Conservation (phyloP, 2,329 filamentous ascomycete species). For the Penicillium olsonii region DNA sequence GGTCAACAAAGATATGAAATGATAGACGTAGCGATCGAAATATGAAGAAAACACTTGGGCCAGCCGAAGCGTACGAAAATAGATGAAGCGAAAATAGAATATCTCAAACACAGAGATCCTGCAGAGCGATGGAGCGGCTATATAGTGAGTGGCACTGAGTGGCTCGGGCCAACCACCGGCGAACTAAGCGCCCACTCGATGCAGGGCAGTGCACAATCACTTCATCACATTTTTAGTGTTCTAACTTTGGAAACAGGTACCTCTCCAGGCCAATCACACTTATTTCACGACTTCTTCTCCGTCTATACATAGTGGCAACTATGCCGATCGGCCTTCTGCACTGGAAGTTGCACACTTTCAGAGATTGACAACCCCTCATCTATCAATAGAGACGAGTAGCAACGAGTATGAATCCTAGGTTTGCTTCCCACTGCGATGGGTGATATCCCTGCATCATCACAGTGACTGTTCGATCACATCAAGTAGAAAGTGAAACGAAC, state of each 20-base stretch:
- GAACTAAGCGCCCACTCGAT: conserved; percentile 23
- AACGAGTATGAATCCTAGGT: no score
- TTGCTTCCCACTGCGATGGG: no score
- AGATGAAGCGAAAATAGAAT: conserved; percentile 34
- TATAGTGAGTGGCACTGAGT: no score
- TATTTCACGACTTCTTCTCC: neutral
- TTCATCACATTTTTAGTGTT: conserved; percentile 20
- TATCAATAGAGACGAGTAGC: neutral
- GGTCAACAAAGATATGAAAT: conserved; percentile 37
- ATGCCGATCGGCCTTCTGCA: conserved; percentile 10
- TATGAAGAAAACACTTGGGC: conserved; percentile 41
- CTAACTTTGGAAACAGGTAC: conserved; percentile 10
- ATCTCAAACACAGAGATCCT: conserved; percentile 32
- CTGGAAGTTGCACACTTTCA: neutral
- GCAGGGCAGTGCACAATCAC: conserved; percentile 24
- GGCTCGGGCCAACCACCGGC: conserved; percentile 11
- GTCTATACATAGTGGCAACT: no score
- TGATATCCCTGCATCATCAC: conserved; percentile 8
- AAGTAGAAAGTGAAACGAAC: no score
- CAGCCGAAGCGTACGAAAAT: conserved; percentile 44
- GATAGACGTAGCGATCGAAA: conserved; percentile 22
- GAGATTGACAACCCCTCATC: no score
- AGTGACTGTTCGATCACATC: no score
- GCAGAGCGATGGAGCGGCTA: conserved; percentile 33
- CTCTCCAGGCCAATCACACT: neutral